Base-by-base conservation (phyloP, 257 asterid species). In the Plantago ovata region DNA sequence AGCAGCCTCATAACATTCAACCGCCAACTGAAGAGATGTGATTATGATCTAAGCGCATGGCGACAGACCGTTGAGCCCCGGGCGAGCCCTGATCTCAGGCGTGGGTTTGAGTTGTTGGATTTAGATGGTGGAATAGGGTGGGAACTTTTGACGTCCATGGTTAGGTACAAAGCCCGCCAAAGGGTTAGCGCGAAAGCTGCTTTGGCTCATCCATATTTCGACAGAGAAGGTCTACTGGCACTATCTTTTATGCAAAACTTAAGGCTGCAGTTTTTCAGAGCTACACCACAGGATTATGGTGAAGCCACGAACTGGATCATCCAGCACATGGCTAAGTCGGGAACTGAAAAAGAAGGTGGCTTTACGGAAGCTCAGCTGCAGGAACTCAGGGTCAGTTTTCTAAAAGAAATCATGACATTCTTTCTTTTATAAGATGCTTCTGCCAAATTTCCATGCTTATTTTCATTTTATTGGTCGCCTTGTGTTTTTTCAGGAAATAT, bases 351-450 rank as follows among this genome's bases (percentile, higher is more conserved):
- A 53, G 95, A 79, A 10, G 97, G 99, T 54, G 99, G 99, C 53
- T 93, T 93, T 69, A 93, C 99, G 0, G 99, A 93, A 74, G 94
- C 95, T 46, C 99, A 93, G 67, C 89, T 93, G 59, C 95, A 80
- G 63, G 89, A 77, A 61, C 86, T 86, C 58, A 77, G 80, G 85
- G 99, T 89, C 6, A 39, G 77, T 69, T 55, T 55, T 18, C 60
- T 19, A 12, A 2, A 28, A 28, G 7, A 28, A 28, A 3, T 6
- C 36, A 28, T 28, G 36, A 28, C 7, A 3, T 20, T 21, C 7
- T 28, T 20, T 21, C 10, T 16, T 4, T 45, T 45, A 45, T 8
- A 16, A 45, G 15, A 13, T 45, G 4, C 10, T 18, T 15, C 12
- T 48, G 20, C 32, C 15, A 18, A 20, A 13, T 8, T 9, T 47